phyloP scores from a whole-genome alignment of 495 filamentous ascomycete genomes.

The Bombardia bombarda region DNA sequence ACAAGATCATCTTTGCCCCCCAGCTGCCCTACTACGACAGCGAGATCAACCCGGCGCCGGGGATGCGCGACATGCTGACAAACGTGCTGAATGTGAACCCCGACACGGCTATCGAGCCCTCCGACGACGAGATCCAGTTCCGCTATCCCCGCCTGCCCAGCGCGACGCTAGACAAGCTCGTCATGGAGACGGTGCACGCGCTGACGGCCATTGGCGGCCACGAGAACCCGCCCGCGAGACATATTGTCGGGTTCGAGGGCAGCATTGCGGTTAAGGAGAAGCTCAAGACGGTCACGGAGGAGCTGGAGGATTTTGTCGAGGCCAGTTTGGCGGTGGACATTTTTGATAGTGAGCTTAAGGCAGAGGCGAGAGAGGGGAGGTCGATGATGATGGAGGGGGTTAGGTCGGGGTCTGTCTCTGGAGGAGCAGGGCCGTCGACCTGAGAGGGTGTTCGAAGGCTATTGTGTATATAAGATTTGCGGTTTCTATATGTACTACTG shows the following conservation, averaged over 20 bases:
- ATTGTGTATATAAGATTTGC: no score
- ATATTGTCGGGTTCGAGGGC: conserved; percentile 90
- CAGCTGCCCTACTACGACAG: conserved; percentile 65
- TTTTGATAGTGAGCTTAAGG: conserved; percentile 44
- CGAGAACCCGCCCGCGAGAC: conserved; percentile 88
- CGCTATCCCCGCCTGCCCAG: conserved; percentile 63
- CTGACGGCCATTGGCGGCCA: conserved; percentile 87
- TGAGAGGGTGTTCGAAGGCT: no score
- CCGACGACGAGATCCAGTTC: conserved; percentile 40
- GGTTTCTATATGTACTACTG: no score
- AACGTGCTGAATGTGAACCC: conserved; percentile 56
- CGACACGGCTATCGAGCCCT: conserved; percentile 39
- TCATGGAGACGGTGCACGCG: conserved; percentile 85
- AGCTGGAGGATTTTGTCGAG: conserved; percentile 91
- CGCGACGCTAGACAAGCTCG: conserved; percentile 57
- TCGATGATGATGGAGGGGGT: conserved; percentile 3
- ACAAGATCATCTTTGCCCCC: conserved; percentile 75
- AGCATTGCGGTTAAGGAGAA: conserved; percentile 89
- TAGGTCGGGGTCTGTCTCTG: conserved; percentile 5
- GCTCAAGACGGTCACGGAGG: conserved; percentile 90
- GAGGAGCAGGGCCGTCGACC: not conserved
- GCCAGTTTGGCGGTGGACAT: conserved; percentile 80
- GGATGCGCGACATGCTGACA: conserved; percentile 70
- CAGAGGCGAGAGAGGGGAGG: conserved; percentile 34
- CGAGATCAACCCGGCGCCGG: conserved; percentile 67